These are phyloP conservation scores for Zoysia pacifica DNA, from an alignment of 176 grass and related monocot species.

Conservation along the genomic window DNA sequence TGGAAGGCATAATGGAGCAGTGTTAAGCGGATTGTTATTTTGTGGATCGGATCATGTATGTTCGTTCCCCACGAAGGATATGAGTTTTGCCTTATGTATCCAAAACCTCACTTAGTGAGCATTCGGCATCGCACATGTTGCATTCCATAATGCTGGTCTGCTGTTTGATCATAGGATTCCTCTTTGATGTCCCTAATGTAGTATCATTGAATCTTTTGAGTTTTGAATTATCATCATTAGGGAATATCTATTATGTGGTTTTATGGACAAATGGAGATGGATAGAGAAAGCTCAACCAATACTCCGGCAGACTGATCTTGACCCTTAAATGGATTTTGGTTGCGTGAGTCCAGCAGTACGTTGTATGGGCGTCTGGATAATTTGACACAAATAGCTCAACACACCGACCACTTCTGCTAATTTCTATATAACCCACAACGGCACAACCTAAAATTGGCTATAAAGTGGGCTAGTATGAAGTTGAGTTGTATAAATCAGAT, in stretches of 20 bases:
- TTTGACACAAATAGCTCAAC: conserved; percentile 2
- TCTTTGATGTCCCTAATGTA: background rate
- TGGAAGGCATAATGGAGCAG: background rate
- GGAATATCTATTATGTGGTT: background rate
- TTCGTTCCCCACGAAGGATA: conserved; percentile 32
- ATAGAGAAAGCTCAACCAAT: conserved; percentile 36
- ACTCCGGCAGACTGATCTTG: conserved; percentile 10
- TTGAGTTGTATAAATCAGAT: conserved; percentile 9
- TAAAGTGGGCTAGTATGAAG: conserved; percentile 15
- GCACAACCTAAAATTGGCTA: background rate
- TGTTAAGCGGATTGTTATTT: background rate
- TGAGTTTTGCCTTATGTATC: background rate
- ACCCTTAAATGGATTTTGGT: background rate
- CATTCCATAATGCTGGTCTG: background rate
- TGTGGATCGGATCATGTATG: conserved; percentile 26
- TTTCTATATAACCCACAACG: background rate
- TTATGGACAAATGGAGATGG: conserved; percentile 15
- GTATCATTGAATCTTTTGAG: background rate
- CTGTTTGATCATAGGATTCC: background rate
- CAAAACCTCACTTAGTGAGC: conserved; percentile 6
- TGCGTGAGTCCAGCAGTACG: background rate
- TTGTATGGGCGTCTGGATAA: background rate
- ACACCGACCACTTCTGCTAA: conserved; percentile 16
- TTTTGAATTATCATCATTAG: background rate
- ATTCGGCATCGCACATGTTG: background rate